Conservation (phyloP, 352 stramenopile species). For the Globisporangium rhizosaccharum region DNA sequence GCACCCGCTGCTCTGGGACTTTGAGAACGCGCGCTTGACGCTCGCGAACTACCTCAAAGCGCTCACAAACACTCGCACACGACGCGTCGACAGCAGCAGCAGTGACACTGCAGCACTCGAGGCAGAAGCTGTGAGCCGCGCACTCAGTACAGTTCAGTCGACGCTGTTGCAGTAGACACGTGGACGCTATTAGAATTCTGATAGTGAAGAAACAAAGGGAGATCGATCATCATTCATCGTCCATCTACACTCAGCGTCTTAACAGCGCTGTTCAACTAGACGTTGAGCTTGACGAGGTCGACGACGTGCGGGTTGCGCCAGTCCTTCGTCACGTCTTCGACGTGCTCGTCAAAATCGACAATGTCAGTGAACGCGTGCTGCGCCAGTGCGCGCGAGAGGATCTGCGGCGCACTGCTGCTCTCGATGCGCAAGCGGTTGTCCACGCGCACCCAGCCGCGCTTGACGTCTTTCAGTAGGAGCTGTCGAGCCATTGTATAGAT, state of each 20-base stretch:
- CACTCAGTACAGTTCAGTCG: not conserved
- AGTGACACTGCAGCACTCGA: not conserved
- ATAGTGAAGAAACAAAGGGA: not conserved
- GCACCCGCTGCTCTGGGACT: conserved; percentile 64
- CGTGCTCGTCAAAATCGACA: conserved; percentile 74
- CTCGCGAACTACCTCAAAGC: conserved; percentile 46
- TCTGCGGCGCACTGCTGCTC: conserved; percentile 29
- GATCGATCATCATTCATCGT: no score
- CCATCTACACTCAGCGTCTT: no score
- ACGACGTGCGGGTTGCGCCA: conserved; percentile 72
- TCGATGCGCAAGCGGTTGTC: conserved; percentile 58
- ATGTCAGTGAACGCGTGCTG: conserved; percentile 43
- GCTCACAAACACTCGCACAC: conserved; percentile 13
- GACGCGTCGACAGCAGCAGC: not conserved
- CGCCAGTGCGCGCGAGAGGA: conserved; percentile 42
- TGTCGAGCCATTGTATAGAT: not conserved
- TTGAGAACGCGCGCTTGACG: conserved; percentile 54
- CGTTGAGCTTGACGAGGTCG: conserved; percentile 67
- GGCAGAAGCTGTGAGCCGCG: not conserved
- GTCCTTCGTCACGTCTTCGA: conserved; percentile 67
- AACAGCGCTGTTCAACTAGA: conserved; percentile 16
- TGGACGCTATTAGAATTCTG: not conserved
- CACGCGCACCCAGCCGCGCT: conserved; percentile 65
- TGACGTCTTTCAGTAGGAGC: conserved; percentile 76
- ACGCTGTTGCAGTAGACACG: not conserved